Conservation (phyloP, 805 yeast genomes). For the Zygosaccharomyces lentus region DNA sequence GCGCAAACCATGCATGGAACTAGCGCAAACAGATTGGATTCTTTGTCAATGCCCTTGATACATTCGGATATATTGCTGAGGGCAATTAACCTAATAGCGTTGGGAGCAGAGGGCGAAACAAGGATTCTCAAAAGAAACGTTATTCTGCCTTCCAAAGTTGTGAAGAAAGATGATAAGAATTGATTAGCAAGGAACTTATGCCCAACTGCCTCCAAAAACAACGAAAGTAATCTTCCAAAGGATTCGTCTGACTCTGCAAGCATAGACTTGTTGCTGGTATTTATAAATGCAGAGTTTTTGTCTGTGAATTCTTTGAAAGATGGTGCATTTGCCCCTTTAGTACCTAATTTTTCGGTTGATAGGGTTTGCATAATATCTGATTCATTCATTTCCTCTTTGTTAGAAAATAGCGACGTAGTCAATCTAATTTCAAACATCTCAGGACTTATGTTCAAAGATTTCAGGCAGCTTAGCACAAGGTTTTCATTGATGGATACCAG, state of each 20-base stretch:
- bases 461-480: constrained; percentile 39
- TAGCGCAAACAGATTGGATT: constrained; percentile 46
- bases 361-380: constrained; percentile 33
- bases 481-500: constrained; percentile 37
- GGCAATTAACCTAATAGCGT: constrained; percentile 49
- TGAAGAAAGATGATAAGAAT: constrained; percentile 37
- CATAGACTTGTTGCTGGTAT: constrained; percentile 33
- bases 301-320: constrained; percentile 33
- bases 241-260: constrained; percentile 35
- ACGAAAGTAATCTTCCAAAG: constrained; percentile 41
- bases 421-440: constrained; percentile 59
- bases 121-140: constrained; percentile 58
- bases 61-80: constrained; percentile 39
- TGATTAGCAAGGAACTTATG: constrained; percentile 31
- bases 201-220: constrained; percentile 45
- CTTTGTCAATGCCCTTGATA: constrained; percentile 35
- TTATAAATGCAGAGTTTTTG: constrained; percentile 26
- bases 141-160: constrained; percentile 41
- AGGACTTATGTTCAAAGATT: constrained; percentile 35
- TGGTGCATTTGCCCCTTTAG: constrained; percentile 20
- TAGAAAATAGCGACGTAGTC: constrained; percentile 52
- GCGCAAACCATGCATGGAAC: constrained; percentile 57
- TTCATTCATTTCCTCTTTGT: constrained; percentile 23
- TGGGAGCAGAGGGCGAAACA: constrained; percentile 55
- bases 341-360: constrained; percentile 25